Base-by-base conservation (phyloP, 2,329 filamentous ascomycete genomes). In the Sporothrix brasiliensis region DNA sequence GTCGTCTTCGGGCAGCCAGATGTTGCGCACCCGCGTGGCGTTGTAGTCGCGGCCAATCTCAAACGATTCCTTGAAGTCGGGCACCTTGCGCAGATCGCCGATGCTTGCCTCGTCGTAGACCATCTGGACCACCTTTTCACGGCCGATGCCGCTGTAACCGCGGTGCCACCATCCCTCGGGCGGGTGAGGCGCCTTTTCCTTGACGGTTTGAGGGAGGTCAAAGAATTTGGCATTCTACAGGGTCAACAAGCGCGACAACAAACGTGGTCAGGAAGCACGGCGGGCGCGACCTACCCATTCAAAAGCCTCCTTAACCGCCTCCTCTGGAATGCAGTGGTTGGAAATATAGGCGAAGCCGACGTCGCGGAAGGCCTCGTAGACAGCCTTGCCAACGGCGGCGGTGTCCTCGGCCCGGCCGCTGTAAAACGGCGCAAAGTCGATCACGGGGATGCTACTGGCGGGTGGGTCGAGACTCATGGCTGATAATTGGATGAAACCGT, bases 31-130 rank as follows among this genome's bases (percentile, higher is more conserved):
- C 7, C 77, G 74, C 1, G 74, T 73, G 56, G 80, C 77, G 3
- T 75, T 58, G 16, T 56, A 72, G 13, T 77, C 47, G 71, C 78
- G n/a, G 4, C 81, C 81, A 19, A 81, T 77, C 68, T 82, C 81
- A 56, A 80, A 78, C 0, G 79, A 79, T 74, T 83, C 81, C 72
- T 81, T 81, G 41, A 78, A 77, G 71, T 81, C 79, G 4, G 79
- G 79, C 13, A 76, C 75, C 70, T 75, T 74, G 63, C 71, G 67
- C 34, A 73, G 50, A 44, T 74, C 65, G 30, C 50, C 72, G 39
- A 74, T 72, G 56, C 63, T 70, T 19, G 77, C 77, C 41, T 77
- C 73, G 65, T 77, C 78, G 14, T 77, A 79, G 0, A 78, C 76
- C 21, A 79, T 76, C 53, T 77, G 79, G 27, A 77, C 76, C 2